Evolutionary conservation across 139 green algal species (phyloP).

Genomic region (Choricystis sp.): DNA sequence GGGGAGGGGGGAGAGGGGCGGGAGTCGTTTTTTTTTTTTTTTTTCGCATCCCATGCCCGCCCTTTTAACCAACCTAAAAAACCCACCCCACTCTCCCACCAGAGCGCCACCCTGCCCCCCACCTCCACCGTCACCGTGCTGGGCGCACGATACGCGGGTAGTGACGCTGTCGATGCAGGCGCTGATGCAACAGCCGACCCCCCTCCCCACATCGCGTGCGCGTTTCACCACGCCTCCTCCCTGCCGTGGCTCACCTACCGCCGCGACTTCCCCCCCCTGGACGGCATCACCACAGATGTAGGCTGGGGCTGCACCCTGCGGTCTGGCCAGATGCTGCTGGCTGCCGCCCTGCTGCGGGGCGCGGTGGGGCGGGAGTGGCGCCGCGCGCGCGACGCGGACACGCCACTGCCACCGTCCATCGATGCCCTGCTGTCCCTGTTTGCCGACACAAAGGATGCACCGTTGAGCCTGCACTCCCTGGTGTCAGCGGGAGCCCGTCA

Average conservation of each 20-base stretch:
- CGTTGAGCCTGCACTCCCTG: slow-evolving; percentile 58
- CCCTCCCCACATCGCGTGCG: not conserved
- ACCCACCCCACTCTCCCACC: not conserved
- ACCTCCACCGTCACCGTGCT: not conserved
- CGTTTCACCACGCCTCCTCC: not conserved
- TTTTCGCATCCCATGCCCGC: too few species aligned
- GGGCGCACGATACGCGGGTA: not conserved
- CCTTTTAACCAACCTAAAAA: not conserved
- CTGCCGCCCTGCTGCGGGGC: slow-evolving; percentile 48
- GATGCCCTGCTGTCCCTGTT: slow-evolving; percentile 26
- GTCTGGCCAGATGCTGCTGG: slow-evolving; percentile 79
- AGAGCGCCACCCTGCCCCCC: not conserved
- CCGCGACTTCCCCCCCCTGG: not conserved
- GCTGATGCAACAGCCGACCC: too few species aligned
- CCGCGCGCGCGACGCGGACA: not conserved
- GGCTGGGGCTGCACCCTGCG: slow-evolving; percentile 81
- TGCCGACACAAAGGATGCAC: slow-evolving; percentile 14
- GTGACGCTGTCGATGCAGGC: not conserved
- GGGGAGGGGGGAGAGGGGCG: too few species aligned
- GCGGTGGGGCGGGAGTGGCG: slow-evolving; percentile 23
- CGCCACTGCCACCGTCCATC: slow-evolving; percentile 2
- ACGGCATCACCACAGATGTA: slow-evolving; percentile 40
- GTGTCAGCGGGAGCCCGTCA: slow-evolving; percentile 25
- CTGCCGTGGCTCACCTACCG: not conserved
- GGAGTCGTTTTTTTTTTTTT: not conserved